Conservation (phyloP, 2,329 filamentous ascomycete genomes). For the Chrysoporthe cubensis region DNA sequence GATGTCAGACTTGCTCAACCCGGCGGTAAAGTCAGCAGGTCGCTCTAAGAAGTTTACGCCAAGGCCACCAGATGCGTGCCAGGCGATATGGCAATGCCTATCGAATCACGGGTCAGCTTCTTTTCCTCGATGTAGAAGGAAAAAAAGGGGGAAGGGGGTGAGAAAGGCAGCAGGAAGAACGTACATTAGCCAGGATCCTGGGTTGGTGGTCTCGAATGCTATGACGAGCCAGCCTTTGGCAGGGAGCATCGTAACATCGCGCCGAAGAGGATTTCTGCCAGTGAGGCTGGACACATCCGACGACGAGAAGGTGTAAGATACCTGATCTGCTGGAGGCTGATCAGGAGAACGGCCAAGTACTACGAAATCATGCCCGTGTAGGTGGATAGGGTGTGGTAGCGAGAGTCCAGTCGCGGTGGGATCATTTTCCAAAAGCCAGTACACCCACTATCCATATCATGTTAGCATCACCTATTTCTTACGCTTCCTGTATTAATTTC, state of each 20-base stretch:
- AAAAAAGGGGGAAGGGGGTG: not conserved
- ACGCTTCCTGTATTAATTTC: not conserved
- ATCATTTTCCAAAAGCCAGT: conserved; percentile 39
- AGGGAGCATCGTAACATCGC: conserved; percentile 51
- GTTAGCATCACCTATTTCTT: not conserved
- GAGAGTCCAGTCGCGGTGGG: conserved; percentile 20
- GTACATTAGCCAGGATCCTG: conserved; percentile 46
- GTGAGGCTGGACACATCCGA: conserved; percentile 39
- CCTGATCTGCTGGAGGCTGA: conserved; percentile 23
- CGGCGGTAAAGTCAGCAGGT: conserved; percentile 15
- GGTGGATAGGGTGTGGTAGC: conserved; percentile 40
- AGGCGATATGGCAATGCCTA: conserved; percentile 29
- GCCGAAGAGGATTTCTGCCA: conserved; percentile 47
- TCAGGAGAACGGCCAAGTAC: conserved; percentile 36
- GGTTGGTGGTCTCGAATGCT: conserved; percentile 53
- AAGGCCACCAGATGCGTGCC: conserved; percentile 26
- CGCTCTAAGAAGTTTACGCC: conserved; percentile 25
- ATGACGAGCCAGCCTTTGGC: conserved; percentile 49
- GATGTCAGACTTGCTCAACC: conserved; percentile 14
- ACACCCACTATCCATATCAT: conserved; percentile 33
- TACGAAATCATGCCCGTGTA: conserved; percentile 40
- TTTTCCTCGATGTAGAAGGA: not conserved
- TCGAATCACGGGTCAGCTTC: not conserved
- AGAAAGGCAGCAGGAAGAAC: not conserved
- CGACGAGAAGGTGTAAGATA: conserved; percentile 28